Conservation (phyloP, 305 asterid species). For the Plantago coronopus region DNA sequence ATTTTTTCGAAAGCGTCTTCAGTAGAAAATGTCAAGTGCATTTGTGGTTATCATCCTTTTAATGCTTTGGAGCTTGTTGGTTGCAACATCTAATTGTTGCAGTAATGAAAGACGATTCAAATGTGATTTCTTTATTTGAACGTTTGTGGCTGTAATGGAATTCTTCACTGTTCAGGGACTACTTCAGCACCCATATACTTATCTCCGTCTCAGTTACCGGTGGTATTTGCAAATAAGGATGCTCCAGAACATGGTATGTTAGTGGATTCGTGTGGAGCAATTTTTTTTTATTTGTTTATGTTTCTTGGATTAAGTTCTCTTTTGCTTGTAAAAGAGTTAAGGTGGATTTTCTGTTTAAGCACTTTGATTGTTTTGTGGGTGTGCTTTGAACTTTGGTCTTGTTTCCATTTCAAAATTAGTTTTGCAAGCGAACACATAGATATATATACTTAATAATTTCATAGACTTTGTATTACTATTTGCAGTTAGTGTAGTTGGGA, state of each 20-base stretch:
- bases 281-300: not conserved
- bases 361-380: conserved; percentile 1
- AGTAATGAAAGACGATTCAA: not conserved
- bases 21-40: too few species aligned
- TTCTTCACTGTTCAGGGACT: conserved; percentile 41
- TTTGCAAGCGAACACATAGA: not conserved
- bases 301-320: not conserved
- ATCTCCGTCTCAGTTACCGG: conserved; percentile 54
- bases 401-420: conserved; percentile 6
- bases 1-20: too few species aligned
- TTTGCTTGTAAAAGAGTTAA: conserved; percentile 6
- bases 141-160: conserved; percentile 2
- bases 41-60: not conserved
- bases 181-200: conserved; percentile 42
- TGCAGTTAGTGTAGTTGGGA: conserved; percentile 48
- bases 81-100: not conserved
- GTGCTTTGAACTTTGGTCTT: too few species aligned
- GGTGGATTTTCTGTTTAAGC: not conserved
- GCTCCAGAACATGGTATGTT: conserved; percentile 45
- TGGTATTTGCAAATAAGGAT: conserved; percentile 33
- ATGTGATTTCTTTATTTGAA: not conserved
- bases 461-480: conserved; percentile 23
- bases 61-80: not conserved
- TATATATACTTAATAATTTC: conserved; percentile 10
- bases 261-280: not conserved